Conservation (phyloP, 257 asterid genomes). For the Rehmannia glutinosa region DNA sequence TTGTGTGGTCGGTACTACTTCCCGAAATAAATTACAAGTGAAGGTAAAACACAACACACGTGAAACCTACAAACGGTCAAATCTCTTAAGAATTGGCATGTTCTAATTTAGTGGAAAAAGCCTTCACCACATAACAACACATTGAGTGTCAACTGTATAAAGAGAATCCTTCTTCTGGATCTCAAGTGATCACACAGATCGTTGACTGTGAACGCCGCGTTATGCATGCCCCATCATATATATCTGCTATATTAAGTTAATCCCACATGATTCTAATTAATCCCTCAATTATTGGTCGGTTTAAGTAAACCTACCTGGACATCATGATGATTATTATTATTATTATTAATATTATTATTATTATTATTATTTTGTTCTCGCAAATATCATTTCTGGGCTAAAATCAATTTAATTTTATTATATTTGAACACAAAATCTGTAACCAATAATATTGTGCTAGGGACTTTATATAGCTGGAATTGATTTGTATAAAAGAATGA, state of each 20-base stretch:
- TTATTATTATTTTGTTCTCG: too few species aligned
- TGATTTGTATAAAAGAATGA: too few species aligned
- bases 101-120: not conserved
- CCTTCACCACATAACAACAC: conserved; percentile 22
- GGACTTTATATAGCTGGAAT: too few species aligned
- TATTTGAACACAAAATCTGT: too few species aligned
- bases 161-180: not conserved
- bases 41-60: not conserved
- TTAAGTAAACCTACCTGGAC: conserved; percentile 31
- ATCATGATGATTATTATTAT: too few species aligned
- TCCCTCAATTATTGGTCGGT: conserved; percentile 25
- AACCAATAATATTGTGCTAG: too few species aligned
- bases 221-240: conserved; percentile 25
- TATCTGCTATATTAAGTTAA: conserved; percentile 23
- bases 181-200: not conserved
- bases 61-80: not conserved
- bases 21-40: not conserved
- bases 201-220: conserved; percentile 26
- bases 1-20: not conserved
- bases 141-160: not conserved
- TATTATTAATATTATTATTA: too few species aligned
- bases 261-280: conserved; percentile 25
- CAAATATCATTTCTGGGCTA: too few species aligned
- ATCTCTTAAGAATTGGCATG: not conserved
- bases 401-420: too few species aligned